Percentiles rank a stretch among this genome's conserved stretches.
These are phyloP conservation scores for Phytophthora boehmeriae DNA, from an alignment of 352 stramenopile genomes.

Conservation along the genomic window DNA sequence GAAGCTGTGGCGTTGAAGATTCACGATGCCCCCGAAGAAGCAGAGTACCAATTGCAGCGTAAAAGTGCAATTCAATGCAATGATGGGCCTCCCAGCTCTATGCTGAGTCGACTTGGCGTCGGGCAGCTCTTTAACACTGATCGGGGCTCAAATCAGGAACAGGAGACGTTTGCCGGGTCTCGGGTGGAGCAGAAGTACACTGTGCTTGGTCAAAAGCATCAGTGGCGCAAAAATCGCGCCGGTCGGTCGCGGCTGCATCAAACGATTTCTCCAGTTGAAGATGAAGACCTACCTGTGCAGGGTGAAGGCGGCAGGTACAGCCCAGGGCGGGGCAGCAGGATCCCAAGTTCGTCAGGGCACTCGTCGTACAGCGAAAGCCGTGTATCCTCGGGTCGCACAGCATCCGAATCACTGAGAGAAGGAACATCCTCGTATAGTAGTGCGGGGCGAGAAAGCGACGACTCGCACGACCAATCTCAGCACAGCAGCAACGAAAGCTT, in stretches of 20 bases:
- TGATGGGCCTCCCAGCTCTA: slow-evolving; percentile 3
- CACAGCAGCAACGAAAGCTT: slow-evolving; percentile 22
- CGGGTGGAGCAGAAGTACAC: slow-evolving; percentile 42
- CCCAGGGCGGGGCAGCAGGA: slow-evolving; percentile 19
- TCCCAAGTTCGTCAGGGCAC: slow-evolving; percentile 8
- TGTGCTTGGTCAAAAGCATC: slow-evolving; percentile 67
- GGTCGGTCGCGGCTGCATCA: slow-evolving; percentile 37
- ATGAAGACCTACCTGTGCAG: slow-evolving; percentile 23
- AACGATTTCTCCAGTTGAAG: slow-evolving; percentile 51
- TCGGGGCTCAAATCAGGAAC: slow-evolving; percentile 47
- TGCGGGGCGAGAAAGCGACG: slow-evolving; percentile 23
- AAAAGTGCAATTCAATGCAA: slow-evolving; percentile 23
- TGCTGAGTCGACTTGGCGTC: slow-evolving; percentile 27
- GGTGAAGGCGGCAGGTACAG: slow-evolving; percentile 15
- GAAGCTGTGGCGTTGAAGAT: slow-evolving; percentile 35
- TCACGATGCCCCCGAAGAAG: slow-evolving; percentile 26
- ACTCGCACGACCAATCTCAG: slow-evolving; percentile 23
- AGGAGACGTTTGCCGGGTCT: slow-evolving; percentile 12
- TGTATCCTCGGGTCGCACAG: slow-evolving; percentile 8
- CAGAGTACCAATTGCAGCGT: slow-evolving; percentile 30
- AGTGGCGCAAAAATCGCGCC: slow-evolving; percentile 56
- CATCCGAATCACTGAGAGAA: slow-evolving; percentile 16
- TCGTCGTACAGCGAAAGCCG: slow-evolving; percentile 19
- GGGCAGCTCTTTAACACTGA: slow-evolving; percentile 30
- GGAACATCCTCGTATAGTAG: slow-evolving; percentile 21